These are phyloP conservation scores for Cystofilobasidium bisporidii DNA, from an alignment of 768 basidiomycete genomes.

Conservation along the genomic window DNA sequence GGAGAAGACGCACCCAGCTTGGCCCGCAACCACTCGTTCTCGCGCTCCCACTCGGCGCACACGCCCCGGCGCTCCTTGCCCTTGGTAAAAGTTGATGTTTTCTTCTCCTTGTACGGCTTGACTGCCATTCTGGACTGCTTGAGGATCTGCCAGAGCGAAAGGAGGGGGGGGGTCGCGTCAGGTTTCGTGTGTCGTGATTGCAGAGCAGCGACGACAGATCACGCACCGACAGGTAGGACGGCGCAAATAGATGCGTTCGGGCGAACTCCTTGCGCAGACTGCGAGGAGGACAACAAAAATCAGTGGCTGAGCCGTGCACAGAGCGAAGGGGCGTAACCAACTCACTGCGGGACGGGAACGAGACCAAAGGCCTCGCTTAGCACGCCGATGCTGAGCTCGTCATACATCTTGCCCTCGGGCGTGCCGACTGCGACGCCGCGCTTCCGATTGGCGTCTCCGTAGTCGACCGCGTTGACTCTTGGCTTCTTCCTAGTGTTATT, in stretches of 20 bases:
- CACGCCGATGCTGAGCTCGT: conserved; percentile 48
- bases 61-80: conserved; percentile 19
- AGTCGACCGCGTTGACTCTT: conserved; percentile 27
- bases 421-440: conserved; percentile 36
- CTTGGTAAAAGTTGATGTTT: conserved; percentile 14
- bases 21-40: conserved; percentile 46
- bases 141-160: background rate
- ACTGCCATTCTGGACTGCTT: conserved; percentile 38
- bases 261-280: conserved; percentile 45
- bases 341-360: conserved; percentile 6
- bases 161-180: too few species aligned
- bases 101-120: conserved; percentile 32
- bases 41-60: conserved; percentile 46
- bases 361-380: conserved; percentile 31
- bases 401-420: conserved; percentile 47
- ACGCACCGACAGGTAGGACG: conserved; percentile 51
- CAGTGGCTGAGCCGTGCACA: background rate
- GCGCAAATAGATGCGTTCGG: conserved; percentile 53
- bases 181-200: background rate
- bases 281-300: too few species aligned
- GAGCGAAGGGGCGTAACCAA: background rate
- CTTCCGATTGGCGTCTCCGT: conserved; percentile 33
- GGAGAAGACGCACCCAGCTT: conserved; percentile 38
- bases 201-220: conserved; percentile 10
- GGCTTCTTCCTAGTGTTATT: conserved; percentile 44